phyloP scores from a whole-genome alignment of 2,329 filamentous ascomycete genomes.

The Hypoxylon sp. region DNA sequence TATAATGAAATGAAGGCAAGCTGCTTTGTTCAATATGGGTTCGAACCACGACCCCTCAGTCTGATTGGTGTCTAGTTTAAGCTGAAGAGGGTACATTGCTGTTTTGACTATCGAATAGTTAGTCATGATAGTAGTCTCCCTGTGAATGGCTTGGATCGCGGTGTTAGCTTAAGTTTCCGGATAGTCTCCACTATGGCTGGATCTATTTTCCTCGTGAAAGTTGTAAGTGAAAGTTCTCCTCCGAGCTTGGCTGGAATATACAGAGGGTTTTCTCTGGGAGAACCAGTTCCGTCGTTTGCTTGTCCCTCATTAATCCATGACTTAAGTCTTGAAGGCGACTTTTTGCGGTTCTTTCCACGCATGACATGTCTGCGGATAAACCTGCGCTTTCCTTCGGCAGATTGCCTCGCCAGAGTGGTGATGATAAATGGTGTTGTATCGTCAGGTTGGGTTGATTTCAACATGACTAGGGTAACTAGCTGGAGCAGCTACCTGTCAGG shows the following conservation, averaged over 20 bases:
- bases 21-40: not conserved
- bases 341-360: not conserved
- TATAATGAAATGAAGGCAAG: constrained; percentile 1
- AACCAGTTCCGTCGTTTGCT: not conserved
- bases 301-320: not conserved
- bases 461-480: not conserved
- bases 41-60: not conserved
- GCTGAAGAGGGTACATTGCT: not conserved
- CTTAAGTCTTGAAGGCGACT: not conserved
- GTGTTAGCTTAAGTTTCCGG: not conserved
- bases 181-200: not conserved
- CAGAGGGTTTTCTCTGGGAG: not conserved
- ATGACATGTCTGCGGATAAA: not conserved
- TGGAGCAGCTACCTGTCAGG: not conserved
- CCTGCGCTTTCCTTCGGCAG: not conserved
- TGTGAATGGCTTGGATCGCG: not conserved
- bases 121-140: not conserved
- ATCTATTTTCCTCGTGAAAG: not conserved
- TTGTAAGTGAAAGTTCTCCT: not conserved
- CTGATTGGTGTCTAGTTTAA: not conserved
- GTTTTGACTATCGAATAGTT: not conserved
- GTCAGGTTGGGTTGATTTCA: not conserved
- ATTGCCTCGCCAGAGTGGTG: not conserved
- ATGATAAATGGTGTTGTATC: not conserved
- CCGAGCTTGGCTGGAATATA: not conserved